phyloP scores from a whole-genome alignment of 1,139 yeast genomes.

The Diutina catenulata region DNA sequence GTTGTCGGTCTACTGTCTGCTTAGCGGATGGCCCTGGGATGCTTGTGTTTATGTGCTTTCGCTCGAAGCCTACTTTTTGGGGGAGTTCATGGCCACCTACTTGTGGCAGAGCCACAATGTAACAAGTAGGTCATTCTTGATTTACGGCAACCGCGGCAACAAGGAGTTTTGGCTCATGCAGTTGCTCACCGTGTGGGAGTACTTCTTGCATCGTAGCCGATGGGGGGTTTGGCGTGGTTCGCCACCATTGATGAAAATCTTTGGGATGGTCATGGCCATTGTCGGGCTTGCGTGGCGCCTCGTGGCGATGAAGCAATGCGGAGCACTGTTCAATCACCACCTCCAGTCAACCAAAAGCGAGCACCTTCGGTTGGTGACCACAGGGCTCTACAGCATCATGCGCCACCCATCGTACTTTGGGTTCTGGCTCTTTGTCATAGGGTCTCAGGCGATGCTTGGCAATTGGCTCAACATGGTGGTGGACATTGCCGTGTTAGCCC shows the following conservation, averaged over 20 bases:
- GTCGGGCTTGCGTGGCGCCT: not conserved
- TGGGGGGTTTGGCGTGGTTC: not conserved
- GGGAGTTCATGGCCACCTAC: not conserved
- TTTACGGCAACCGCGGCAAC: slow-evolving; percentile 2
- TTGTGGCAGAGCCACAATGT: slow-evolving; percentile 1
- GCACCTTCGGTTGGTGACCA: not conserved
- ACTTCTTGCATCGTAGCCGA: not conserved
- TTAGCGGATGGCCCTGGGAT: too few species aligned
- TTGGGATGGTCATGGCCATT: not conserved
- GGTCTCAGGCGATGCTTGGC: not conserved
- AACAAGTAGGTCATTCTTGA: not conserved
- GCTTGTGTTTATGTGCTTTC: not conserved
- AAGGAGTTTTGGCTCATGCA: slow-evolving; percentile 2
- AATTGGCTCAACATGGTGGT: not conserved
- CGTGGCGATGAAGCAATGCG: slow-evolving; percentile 4
- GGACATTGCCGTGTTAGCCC: not conserved
- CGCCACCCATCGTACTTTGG: slow-evolving; percentile 4
- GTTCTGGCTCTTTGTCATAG: not conserved
- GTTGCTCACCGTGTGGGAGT: not conserved
- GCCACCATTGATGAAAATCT: too few species aligned
- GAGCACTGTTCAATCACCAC: slow-evolving; percentile 2
- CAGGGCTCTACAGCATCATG: not conserved
- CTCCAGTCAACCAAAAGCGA: not conserved
- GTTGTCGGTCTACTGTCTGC: too few species aligned
- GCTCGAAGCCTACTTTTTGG: not conserved